Base-by-base conservation (phyloP, 148 eudicot species). In the Heliosperma pusillum region DNA sequence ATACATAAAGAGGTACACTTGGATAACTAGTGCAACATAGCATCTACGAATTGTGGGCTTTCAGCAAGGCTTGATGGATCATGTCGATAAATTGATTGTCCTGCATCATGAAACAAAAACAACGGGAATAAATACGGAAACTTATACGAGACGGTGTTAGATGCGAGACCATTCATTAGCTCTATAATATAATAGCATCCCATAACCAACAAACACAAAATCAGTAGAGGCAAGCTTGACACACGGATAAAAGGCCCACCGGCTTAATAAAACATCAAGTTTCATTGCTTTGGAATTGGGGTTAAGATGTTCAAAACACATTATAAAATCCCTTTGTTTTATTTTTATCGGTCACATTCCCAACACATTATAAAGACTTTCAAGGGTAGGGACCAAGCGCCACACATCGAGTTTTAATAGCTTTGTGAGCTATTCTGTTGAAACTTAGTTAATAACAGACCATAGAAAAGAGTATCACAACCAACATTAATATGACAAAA, bases 41-140 rank as follows among this genome's bases (percentile, higher is more conserved):
- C 69, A 24, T 60, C 71, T 76, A 88, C 11, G 86, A 82, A 26
- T 80, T 78, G 50, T 87, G 88, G 58, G 89, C 80, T 61, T 83
- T 86, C 80, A 85, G 69, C 79, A 88, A 58, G 7, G 86, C 88
- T 73, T 72, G 87, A 75, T 85, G 78, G 65, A 88, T 84, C 82
- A 85, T 76, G 83, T 88, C 92, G 55, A 88, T 82, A 74, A 88
- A 86, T 53, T 87, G 89, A 76, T 88, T 73, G 57, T 88, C 92
- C 89, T 88, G 85, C 12, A 21, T 50, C 73, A 69, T 20, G 53
- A 17, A 58, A 72, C 6, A 8, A 50, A 44, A 17, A 16, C 22
- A 8, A 36, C 8, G 9, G 42, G 42, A 36, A 36, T 36, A 36
- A 36, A 0, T 36, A 36, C 10, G 42, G 42, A 36, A 36, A 36